Conservation (phyloP, 2,329 filamentous ascomycete genomes). For the Pseudocercospora fuligena region DNA sequence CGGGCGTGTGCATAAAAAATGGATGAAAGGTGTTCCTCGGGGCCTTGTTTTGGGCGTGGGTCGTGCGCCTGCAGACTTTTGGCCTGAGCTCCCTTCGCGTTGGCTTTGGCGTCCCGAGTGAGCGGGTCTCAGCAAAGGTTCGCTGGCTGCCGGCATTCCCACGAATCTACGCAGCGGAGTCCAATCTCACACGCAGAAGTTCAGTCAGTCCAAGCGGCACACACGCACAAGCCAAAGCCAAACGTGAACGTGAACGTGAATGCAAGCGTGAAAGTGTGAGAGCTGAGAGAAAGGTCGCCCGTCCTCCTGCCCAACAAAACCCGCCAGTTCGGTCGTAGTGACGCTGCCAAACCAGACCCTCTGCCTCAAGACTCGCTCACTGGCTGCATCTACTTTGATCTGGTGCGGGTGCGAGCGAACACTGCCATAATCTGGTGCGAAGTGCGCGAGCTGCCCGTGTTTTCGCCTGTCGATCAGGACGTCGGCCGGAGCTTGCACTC, state of each 20-base stretch:
- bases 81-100: neutral
- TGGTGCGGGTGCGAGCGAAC: neutral
- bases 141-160: neutral
- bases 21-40: neutral
- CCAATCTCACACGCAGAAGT: neutral
- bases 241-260: neutral
- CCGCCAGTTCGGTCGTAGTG: neutral
- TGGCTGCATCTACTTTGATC: neutral
- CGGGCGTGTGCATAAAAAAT: neutral
- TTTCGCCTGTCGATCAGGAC: conserved; percentile 2
- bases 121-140: neutral
- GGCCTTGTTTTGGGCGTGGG: neutral
- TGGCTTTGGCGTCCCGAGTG: neutral
- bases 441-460: neutral
- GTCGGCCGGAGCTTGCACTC: neutral
- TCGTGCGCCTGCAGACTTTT: neutral
- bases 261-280: too few relatives aligned
- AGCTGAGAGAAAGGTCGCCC: too few relatives aligned
- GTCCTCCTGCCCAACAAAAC: neutral
- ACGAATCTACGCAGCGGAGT: neutral
- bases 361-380: neutral
- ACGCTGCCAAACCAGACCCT: neutral
- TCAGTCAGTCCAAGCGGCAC: neutral
- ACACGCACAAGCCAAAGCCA: neutral
- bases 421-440: neutral